Evolutionary conservation across 805 yeast genomes (phyloP).

Genomic region (Saccharomycopsis malanga): DNA sequence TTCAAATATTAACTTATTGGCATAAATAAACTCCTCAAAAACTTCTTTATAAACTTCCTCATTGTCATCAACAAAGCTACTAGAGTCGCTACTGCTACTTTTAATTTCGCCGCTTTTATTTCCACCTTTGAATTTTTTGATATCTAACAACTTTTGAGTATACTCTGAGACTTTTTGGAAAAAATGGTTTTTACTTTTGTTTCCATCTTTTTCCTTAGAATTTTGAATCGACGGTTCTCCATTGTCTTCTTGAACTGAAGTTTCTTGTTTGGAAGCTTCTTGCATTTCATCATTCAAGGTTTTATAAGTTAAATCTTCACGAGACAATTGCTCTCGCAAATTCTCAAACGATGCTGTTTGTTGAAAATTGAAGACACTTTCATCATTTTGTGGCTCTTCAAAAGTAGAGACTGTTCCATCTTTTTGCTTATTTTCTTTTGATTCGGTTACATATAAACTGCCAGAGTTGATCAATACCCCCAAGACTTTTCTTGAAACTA

Average conservation of each 20-base stretch:
- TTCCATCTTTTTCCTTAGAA: not conserved
- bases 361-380: not conserved
- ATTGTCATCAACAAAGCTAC: not conserved
- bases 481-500: not conserved
- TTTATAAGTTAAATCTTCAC: not conserved
- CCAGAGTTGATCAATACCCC: constrained; percentile 9
- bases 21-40: constrained; percentile 3
- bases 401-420: too few species aligned
- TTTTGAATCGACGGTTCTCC: not conserved
- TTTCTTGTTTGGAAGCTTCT: not conserved
- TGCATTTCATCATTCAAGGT: not conserved
- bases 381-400: not conserved
- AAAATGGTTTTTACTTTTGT: not conserved
- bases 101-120: not conserved
- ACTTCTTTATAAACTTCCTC: not conserved
- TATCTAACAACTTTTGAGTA: not conserved
- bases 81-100: not conserved
- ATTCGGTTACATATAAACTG: not conserved
- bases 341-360: not conserved
- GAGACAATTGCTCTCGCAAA: not conserved
- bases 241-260: not conserved
- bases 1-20: not conserved
- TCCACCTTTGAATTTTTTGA: not conserved
- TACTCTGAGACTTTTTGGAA: not conserved
- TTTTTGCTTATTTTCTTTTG: not conserved